These are phyloP conservation scores for Trametes cinnabarina DNA, from an alignment of 768 basidiomycete species.

Conservation along the genomic window DNA sequence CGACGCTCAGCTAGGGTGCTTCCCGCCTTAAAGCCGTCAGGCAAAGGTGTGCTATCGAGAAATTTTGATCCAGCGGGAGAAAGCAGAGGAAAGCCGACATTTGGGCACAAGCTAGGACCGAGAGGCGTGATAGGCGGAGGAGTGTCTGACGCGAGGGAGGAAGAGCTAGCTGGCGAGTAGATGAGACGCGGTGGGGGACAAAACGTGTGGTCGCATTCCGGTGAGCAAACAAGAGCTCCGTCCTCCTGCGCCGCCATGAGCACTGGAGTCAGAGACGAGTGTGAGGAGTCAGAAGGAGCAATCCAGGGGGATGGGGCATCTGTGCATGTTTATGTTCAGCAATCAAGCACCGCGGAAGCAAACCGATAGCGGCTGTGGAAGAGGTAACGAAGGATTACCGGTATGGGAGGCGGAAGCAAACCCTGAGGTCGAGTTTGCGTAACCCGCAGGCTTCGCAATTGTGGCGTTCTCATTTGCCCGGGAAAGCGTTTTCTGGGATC, in stretches of 20 bases:
- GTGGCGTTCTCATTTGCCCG: not conserved
- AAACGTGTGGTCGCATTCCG: not conserved
- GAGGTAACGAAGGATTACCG: not conserved
- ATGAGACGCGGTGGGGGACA: constrained; percentile 13
- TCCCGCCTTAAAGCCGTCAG: not conserved
- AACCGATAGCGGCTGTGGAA: not conserved
- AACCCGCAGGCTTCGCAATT: not conserved
- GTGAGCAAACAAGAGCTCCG: not conserved
- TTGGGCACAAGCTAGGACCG: not conserved
- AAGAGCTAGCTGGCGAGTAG: constrained; percentile 10
- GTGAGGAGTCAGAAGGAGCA: no score
- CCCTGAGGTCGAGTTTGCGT: not conserved
- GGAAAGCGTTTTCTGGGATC: not conserved
- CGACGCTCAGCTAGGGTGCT: constrained; percentile 12
- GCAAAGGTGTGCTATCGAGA: not conserved
- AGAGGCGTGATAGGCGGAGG: not conserved
- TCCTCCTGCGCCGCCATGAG: not conserved
- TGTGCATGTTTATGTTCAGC: not conserved
- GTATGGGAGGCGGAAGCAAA: constrained; percentile 1
- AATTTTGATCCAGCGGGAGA: not conserved
- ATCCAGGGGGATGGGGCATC: not conserved
- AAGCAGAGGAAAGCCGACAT: not conserved
- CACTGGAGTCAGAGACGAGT: not conserved
- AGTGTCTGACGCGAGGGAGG: constrained; percentile 2
- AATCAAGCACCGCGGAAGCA: not conserved